Evolutionary conservation across 2,329 filamentous ascomycete genomes (phyloP).

Genomic region (Cladosporium velox): DNA sequence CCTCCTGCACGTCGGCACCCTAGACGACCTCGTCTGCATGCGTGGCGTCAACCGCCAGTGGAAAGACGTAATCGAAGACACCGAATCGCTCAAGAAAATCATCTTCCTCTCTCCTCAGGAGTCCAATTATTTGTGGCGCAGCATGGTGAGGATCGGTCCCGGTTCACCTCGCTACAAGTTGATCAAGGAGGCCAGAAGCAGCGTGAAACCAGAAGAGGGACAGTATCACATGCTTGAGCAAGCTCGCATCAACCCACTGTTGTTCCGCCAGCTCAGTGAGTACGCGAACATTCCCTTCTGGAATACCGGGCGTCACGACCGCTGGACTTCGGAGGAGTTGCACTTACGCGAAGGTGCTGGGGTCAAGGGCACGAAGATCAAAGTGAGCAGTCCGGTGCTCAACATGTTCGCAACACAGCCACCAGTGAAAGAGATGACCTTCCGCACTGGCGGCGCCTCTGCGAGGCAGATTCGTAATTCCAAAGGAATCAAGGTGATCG

Average conservation of each 20-base stretch:
- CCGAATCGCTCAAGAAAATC: neutral
- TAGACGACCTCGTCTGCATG: neutral
- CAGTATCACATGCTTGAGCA: neutral
- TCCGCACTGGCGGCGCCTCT: neutral
- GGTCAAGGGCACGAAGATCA: neutral
- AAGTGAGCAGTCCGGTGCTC: neutral
- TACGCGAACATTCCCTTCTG: neutral
- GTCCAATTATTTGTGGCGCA: neutral
- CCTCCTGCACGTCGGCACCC: neutral
- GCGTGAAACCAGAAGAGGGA: neutral
- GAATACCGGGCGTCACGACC: neutral
- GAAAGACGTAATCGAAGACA: neutral
- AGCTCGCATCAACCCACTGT: neutral
- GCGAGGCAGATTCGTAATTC: neutral
- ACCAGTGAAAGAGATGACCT: neutral
- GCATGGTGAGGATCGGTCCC: neutral
- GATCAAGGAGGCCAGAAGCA: neutral
- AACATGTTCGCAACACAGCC: neutral
- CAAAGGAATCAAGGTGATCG: neutral
- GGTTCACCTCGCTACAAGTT: neutral
- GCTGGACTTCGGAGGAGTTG: neutral
- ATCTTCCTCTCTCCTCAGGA: neutral
- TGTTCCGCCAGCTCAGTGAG: neutral
- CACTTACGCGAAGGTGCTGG: neutral
- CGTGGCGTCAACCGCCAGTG: neutral